These are phyloP conservation scores for Calocybe gangraenosa DNA, from an alignment of 768 basidiomycete genomes.

Conservation along the genomic window DNA sequence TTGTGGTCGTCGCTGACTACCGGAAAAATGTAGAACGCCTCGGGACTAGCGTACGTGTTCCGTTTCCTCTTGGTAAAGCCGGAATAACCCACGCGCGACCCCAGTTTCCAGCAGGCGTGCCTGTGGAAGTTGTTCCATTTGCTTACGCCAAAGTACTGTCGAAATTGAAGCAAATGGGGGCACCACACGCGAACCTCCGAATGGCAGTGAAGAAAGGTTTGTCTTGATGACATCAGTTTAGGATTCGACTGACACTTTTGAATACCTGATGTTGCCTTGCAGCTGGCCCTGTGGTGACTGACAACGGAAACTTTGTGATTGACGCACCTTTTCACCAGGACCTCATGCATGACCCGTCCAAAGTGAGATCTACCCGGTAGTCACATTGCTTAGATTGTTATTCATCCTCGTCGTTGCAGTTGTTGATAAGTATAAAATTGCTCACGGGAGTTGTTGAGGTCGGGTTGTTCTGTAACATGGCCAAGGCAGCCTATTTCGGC, in stretches of 20 bases:
- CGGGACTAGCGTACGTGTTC: slow-evolving; percentile 69
- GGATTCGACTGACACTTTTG: neutral
- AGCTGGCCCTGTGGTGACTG: slow-evolving; percentile 94
- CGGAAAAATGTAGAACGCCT: slow-evolving; percentile 85
- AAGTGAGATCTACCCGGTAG: slow-evolving; percentile 30
- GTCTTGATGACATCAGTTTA: neutral
- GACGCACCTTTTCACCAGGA: slow-evolving; percentile 86
- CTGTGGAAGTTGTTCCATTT: slow-evolving; percentile 95
- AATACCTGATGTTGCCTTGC: slow-evolving; percentile 10
- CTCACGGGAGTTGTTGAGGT: slow-evolving; percentile 99
- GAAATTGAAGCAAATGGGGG: slow-evolving; percentile 58
- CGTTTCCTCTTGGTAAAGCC: neutral
- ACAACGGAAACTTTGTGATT: slow-evolving; percentile 97
- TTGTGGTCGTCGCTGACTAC: slow-evolving; percentile 91
- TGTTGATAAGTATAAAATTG: slow-evolving; percentile 82
- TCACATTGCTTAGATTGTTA: neutral
- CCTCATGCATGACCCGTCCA: slow-evolving; percentile 61
- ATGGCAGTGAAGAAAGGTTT: slow-evolving; percentile 85
- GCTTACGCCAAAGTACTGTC: slow-evolving; percentile 87
- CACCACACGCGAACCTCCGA: slow-evolving; percentile 71
- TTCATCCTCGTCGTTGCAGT: slow-evolving; percentile 34
- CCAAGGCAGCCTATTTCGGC: slow-evolving; percentile 95
- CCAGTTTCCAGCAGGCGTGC: slow-evolving; percentile 85
- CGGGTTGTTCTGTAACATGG: slow-evolving; percentile 92
- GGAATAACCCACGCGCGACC: neutral